These are phyloP conservation scores for Ophidiomyces ophidiicola DNA, from an alignment of 2,329 filamentous ascomycete genomes.

Conservation along the genomic window DNA sequence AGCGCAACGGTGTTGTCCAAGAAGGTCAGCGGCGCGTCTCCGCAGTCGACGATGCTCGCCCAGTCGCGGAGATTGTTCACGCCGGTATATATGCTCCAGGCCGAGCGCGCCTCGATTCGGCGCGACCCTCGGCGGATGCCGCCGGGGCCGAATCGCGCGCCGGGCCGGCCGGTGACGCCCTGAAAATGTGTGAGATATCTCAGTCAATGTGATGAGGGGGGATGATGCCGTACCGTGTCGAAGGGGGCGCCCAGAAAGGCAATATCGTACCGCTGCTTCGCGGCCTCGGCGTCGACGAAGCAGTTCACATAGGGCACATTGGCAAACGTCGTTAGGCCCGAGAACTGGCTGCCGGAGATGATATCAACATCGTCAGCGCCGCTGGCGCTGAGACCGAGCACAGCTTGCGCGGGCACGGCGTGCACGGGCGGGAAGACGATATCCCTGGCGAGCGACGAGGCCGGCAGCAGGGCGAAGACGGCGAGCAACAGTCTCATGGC, in stretches of 20 bases:
- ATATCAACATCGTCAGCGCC: slow-evolving; percentile 31
- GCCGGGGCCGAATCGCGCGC: slow-evolving; percentile 71
- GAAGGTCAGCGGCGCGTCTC: slow-evolving; percentile 75
- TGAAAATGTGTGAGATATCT: slow-evolving; percentile 15
- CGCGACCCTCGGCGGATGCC: slow-evolving; percentile 73
- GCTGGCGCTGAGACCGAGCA: neutral
- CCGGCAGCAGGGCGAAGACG: neutral
- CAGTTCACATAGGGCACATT: slow-evolving; percentile 59
- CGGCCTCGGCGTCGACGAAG: slow-evolving; percentile 41
- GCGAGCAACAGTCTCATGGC: no score
- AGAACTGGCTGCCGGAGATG: slow-evolving; percentile 42
- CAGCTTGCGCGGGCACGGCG: neutral
- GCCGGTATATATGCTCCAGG: slow-evolving; percentile 67
- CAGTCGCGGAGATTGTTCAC: slow-evolving; percentile 72
- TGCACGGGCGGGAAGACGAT: slow-evolving; percentile 11
- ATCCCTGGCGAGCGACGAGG: slow-evolving; percentile 1
- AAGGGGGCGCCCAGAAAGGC: slow-evolving; percentile 61
- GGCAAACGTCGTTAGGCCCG: slow-evolving; percentile 63
- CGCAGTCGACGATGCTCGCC: slow-evolving; percentile 73
- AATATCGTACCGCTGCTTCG: slow-evolving; percentile 54
- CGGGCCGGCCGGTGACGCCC: slow-evolving; percentile 53
- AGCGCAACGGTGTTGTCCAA: slow-evolving; percentile 75
- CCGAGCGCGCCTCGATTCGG: slow-evolving; percentile 65
- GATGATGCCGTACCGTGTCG: slow-evolving; percentile 44
- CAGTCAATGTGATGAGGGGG: slow-evolving; percentile 7